Base-by-base conservation (phyloP, 2,329 filamentous ascomycete species). In the Sclerotinia subarctica region DNA sequence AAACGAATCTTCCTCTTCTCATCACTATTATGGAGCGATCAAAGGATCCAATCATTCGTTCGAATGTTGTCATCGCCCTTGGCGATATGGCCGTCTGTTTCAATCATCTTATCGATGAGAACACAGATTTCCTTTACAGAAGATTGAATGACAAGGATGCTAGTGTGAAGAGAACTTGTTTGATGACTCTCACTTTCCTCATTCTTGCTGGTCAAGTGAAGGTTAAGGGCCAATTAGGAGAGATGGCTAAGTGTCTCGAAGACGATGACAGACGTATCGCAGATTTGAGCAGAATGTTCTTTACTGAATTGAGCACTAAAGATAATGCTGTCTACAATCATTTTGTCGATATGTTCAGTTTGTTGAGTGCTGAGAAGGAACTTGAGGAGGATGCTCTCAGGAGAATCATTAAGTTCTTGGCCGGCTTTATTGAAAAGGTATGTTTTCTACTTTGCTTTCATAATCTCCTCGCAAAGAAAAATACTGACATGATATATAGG, bases 41-140 rank as follows among this genome's bases (percentile, higher is more conserved):
- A 2, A 87, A 92, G 44, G 93, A 97, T 75, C 91, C 96, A 1
- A 96, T 94, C 24, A 94, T 96, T 51, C 90, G 95, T 64, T 96
- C 92, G 74, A 99, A 99, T 77, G 92, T 96, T 13, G 96, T 99
- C 24, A 96, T 99, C 74, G 94, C 95, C 0, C 87, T 99, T 0
- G 95, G 95, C 51, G 95, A 99, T 77, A 99, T 99, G 95, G 96
- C 96, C 0, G 95, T 99, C 29, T 97, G 94, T 85, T 99, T 99
- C 85, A 99, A 99, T 77, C 95, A 99, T 77, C 86, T 99, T 62
- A 97, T 99, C 74, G 96, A 99, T 77, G 96, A 99, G 80, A 98
- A 99, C 79, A 99, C 95, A 0, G 95, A 99, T 78, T 99, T 98
- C 82, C 80, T 99, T 53, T 99, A 99, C 80, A 90, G 95, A 26